Evolutionary conservation across 139 green algal species (phyloP).

Genomic region (Tetradesmus obliquus): DNA sequence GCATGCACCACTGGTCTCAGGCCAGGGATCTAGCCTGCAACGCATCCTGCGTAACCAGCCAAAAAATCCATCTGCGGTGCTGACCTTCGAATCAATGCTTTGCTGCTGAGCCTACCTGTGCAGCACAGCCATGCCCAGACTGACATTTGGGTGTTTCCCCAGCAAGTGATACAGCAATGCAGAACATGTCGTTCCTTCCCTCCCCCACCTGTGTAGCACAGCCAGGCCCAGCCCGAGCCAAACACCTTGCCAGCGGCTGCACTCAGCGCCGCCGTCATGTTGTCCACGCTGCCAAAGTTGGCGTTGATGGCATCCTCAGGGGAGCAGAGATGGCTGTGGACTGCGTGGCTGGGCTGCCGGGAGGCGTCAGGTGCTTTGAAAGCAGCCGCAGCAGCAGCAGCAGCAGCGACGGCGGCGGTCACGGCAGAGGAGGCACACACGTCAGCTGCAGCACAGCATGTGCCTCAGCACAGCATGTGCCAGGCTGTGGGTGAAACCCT

Average conservation of each 20-base stretch:
- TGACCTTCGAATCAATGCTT: too few relatives aligned
- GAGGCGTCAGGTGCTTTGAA: neutral
- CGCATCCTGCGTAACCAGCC: too few relatives aligned
- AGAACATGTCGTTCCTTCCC: constrained; percentile 71
- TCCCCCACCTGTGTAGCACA: constrained; percentile 46
- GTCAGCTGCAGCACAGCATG: too few relatives aligned
- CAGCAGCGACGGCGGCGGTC: neutral
- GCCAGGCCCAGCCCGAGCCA: constrained; percentile 90
- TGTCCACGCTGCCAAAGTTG: constrained; percentile 71
- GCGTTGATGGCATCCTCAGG: constrained; percentile 77
- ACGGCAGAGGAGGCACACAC: too few relatives aligned
- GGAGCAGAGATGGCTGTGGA: constrained; percentile 4
- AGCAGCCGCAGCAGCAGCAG: neutral
- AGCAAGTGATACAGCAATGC: constrained; percentile 78
- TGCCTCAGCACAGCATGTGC: too few relatives aligned
- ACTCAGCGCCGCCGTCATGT: constrained; percentile 86
- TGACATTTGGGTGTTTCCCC: neutral
- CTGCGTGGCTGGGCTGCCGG: neutral
- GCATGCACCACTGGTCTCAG: too few relatives aligned
- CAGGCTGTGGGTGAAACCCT: too few relatives aligned
- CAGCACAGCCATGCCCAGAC: neutral
- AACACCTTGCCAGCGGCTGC: constrained; percentile 73
- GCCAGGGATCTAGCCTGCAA: too few relatives aligned
- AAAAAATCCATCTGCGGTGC: too few relatives aligned
- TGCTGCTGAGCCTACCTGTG: too few relatives aligned